Percentiles rank a stretch among this genome's conserved stretches.
These are phyloP conservation scores for Imleria badia DNA, from an alignment of 768 basidiomycete genomes.

Conservation along the genomic window DNA sequence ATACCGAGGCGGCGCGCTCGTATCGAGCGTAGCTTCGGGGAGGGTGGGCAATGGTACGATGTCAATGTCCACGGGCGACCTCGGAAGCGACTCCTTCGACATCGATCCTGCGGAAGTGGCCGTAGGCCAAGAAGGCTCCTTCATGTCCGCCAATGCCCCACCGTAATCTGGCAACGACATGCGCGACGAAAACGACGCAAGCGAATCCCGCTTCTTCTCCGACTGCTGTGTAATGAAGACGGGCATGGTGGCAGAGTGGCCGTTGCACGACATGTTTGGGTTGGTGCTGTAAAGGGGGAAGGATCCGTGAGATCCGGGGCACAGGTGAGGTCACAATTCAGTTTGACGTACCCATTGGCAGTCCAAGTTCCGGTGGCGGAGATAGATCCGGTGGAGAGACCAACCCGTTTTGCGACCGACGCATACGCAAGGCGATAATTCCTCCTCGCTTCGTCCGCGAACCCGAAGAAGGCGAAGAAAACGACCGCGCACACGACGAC, in stretches of 20 bases:
- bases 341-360: conserved; percentile 26
- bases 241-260: conserved; percentile 35
- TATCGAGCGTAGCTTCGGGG: conserved; percentile 19
- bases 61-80: conserved; percentile 19
- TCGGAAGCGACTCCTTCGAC: conserved; percentile 29
- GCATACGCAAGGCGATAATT: conserved; percentile 48
- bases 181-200: conserved; percentile 46
- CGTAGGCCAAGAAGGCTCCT: conserved; percentile 21
- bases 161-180: conserved; percentile 44
- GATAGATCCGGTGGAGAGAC: conserved; percentile 29
- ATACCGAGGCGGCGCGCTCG: conserved; percentile 24
- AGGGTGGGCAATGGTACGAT: conserved; percentile 13
- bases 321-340: not conserved
- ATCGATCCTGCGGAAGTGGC: conserved; percentile 20
- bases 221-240: conserved; percentile 46
- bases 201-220: conserved; percentile 47
- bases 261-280: conserved; percentile 21
- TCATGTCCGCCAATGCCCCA: conserved; percentile 30
- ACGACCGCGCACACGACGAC: conserved; percentile 50
- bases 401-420: conserved; percentile 38
- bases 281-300: conserved; percentile 17
- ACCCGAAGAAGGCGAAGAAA: conserved; percentile 72
- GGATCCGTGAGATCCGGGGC: not conserved
- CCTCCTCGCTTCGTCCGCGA: conserved; percentile 62
- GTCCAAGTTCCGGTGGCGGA: conserved; percentile 26